Evolutionary conservation across 2,329 filamentous ascomycete species (phyloP).

Genomic region (Ophiostoma himal-ulmi): DNA sequence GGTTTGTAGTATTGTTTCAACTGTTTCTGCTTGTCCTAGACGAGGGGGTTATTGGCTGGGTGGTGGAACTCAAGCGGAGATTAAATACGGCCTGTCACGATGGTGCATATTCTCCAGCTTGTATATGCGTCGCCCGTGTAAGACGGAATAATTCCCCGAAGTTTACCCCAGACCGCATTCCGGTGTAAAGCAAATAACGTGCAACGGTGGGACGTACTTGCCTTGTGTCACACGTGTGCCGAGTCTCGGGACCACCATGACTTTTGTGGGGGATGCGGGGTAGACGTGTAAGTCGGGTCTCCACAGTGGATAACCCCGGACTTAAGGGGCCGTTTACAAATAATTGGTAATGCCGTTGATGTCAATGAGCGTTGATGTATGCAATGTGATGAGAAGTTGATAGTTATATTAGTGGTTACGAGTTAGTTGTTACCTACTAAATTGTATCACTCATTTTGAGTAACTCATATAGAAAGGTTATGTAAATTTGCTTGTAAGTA

Average conservation of each 20-base stretch:
- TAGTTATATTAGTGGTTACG: too few species aligned
- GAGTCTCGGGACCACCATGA: conserved; percentile 4
- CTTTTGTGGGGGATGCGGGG: conserved; percentile 6
- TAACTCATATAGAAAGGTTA: too few species aligned
- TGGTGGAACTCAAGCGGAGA: background rate
- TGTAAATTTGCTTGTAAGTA: too few species aligned
- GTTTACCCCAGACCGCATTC: conserved; percentile 3
- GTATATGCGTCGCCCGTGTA: background rate
- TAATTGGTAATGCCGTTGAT: background rate
- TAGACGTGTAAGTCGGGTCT: background rate
- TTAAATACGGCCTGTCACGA: background rate
- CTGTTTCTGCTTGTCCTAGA: background rate
- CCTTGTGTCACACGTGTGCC: background rate
- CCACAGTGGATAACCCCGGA: background rate
- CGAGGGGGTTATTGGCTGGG: background rate
- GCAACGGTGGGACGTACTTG: background rate
- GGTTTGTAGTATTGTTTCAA: background rate
- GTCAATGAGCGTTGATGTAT: background rate
- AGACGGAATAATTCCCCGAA: background rate
- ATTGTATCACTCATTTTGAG: too few species aligned
- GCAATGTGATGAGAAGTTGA: too few species aligned
- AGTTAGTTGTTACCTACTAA: too few species aligned
- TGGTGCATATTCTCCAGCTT: background rate
- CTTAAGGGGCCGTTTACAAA: background rate
- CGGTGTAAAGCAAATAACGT: background rate